Base-by-base conservation (phyloP, 2,329 filamentous ascomycete species). In the Colletotrichum tabaci region DNA sequence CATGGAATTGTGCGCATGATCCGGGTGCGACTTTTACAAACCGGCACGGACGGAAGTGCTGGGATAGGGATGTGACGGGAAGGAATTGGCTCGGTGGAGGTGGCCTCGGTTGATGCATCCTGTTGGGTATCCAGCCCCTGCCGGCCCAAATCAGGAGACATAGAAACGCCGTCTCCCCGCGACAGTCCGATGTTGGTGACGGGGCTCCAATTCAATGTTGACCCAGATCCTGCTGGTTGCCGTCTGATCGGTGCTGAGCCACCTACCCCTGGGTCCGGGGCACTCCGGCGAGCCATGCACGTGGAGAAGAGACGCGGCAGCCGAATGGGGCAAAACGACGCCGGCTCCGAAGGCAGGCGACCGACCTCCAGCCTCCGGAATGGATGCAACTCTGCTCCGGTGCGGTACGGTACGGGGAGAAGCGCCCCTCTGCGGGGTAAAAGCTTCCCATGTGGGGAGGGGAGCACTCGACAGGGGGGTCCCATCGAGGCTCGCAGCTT, bases 361-460 rank as follows among this genome's bases (percentile, higher is more conserved):
- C 30, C 30, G 63, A 52, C 47, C 57, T 61, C 64, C 38, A 57
- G 40, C 57, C 52, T 67, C 44, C 10, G 30, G 64, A 71, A 44
- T 50, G 50, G 46, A 70, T 56, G 30, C 57, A 42, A 49, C 64
- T 66, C 42, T 40, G 61, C 23, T 52, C 50, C 30, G 38, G 30
- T 21, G 30, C 52, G 30, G 30, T 40, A 56, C 30, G 30, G 30
- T 38, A 55, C 52, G 66, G 66, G 60, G 66, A 52, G 69, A 64
- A 52, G 66, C 50, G 66, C 69, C 66, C 66, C 69, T 72, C 47
- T 72, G 69, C 69, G 69, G 69, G 69, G 69, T 68, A 72, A 61
- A 63, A 64, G 50, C 65, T 68, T 53, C 52, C 58, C 47, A 30
- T 72, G 66, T 70, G 66, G 69, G 60, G 65, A 23, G 53, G 15